These are phyloP conservation scores for Orbilia oligospora DNA, from an alignment of 2,329 filamentous ascomycete species.

Conservation along the genomic window DNA sequence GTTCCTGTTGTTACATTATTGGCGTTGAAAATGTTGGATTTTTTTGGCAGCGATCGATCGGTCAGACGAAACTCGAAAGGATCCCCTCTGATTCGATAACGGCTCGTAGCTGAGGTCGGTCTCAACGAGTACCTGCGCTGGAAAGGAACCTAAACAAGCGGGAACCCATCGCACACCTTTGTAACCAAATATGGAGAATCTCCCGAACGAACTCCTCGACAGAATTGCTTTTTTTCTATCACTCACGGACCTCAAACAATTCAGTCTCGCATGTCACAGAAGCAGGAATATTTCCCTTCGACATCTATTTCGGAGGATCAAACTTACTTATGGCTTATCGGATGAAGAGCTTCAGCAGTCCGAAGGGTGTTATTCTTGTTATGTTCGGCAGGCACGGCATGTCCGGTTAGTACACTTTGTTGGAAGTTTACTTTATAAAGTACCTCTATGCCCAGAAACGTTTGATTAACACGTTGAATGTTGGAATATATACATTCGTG, in stretches of 20 bases:
- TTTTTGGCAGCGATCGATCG: not conserved
- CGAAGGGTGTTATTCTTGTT: not conserved
- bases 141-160: not conserved
- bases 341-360: constrained; percentile 4
- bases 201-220: constrained; percentile 42
- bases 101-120: not conserved
- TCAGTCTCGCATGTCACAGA: constrained; percentile 16
- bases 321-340: constrained; percentile 17
- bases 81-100: not conserved
- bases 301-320: constrained; percentile 16
- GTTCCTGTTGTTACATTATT: not conserved
- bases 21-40: constrained; percentile 6
- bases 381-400: not conserved
- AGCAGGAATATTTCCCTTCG: constrained; percentile 15
- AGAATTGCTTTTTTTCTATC: constrained; percentile 1
- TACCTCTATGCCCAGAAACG: too few relatives aligned
- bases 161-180: not conserved
- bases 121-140: not conserved
- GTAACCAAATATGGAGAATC: constrained; percentile 18
- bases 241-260: not conserved
- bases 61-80: not conserved
- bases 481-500: not conserved
- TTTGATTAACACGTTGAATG: not conserved
- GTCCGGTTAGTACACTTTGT: constrained; percentile 3
- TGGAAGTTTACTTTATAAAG: not conserved